These are phyloP conservation scores for Hygrophoropsis aurantiaca DNA, from an alignment of 768 basidiomycete genomes.

Conservation along the genomic window DNA sequence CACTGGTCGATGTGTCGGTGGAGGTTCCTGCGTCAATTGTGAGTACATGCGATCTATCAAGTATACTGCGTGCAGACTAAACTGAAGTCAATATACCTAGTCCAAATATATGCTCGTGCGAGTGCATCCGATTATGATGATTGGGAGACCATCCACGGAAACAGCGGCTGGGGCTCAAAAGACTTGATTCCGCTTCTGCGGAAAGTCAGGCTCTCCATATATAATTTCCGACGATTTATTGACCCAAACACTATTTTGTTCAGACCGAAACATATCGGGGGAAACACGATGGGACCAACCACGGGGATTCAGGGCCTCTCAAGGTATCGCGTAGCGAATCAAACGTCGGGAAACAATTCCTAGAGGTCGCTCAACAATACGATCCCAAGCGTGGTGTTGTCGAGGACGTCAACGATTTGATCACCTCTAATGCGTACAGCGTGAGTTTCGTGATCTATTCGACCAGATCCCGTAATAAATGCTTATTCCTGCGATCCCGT, in stretches of 20 bases:
- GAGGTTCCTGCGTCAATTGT: conserved; percentile 23
- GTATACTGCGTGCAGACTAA: too few relatives aligned
- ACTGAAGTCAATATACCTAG: too few relatives aligned
- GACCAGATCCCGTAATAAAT: not conserved
- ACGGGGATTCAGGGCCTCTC: conserved; percentile 52
- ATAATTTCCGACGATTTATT: not conserved
- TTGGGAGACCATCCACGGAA: conserved; percentile 51
- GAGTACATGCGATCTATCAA: too few relatives aligned
- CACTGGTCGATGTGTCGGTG: conserved; percentile 24
- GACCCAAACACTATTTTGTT: not conserved
- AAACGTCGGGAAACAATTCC: conserved; percentile 42
- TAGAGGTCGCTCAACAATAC: conserved; percentile 40
- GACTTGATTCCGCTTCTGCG: conserved; percentile 56
- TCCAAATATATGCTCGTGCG: conserved; percentile 56
- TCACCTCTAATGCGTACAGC: conserved; percentile 39
- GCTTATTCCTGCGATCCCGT: too few relatives aligned
- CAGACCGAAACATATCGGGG: conserved; percentile 40
- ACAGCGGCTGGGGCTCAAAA: conserved; percentile 61
- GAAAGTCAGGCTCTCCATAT: conserved; percentile 40
- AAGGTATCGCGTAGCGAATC: conserved; percentile 43
- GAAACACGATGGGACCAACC: conserved; percentile 28
- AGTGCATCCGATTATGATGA: conserved; percentile 66
- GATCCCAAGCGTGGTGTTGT: conserved; percentile 41
- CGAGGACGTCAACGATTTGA: conserved; percentile 45
- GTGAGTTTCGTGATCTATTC: conserved; percentile 28